Percentiles rank a stretch among this genome's conserved stretches.
Evolutionary conservation across 1,284 basidiomycete species (phyloP).

Genomic region (Trametes polyzona): DNA sequence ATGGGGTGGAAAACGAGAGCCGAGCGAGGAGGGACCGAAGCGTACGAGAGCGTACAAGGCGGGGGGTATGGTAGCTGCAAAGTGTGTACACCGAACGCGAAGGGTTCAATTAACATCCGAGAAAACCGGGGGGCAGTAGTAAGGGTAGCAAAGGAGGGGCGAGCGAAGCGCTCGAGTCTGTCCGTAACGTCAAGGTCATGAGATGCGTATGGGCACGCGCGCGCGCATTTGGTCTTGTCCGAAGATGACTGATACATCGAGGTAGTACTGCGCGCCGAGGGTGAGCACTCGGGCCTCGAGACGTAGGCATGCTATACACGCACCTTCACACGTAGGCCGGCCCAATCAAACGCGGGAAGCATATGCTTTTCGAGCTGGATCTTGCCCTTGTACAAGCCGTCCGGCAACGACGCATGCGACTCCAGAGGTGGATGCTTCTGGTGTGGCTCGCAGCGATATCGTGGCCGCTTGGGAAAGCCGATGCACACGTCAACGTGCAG

Average conservation of each 20-base stretch:
- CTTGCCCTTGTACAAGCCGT: conserved; percentile 65
- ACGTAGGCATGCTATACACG: conserved; percentile 19
- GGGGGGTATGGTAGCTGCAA: conserved; percentile 2
- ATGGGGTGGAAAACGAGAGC: conserved; percentile 16
- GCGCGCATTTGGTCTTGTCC: conserved; percentile 64
- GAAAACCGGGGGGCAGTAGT: background rate
- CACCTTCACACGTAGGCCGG: conserved; percentile 69
- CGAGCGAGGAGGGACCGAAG: conserved; percentile 16
- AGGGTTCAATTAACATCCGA: background rate
- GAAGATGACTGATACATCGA: conserved; percentile 67
- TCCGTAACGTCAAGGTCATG: conserved; percentile 38
- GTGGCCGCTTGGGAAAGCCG: conserved; percentile 71
- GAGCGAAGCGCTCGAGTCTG: background rate
- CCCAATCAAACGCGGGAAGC: conserved; percentile 68
- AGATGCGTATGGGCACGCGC: conserved; percentile 60
- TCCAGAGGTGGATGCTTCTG: conserved; percentile 51
- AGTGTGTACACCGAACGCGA: background rate
- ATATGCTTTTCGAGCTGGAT: conserved; percentile 57
- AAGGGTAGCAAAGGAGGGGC: background rate
- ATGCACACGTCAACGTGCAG: conserved; percentile 58
- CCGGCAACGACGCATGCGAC: conserved; percentile 53
- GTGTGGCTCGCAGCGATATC: conserved; percentile 41
- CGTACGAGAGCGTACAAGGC: conserved; percentile 17
- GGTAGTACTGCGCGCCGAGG: conserved; percentile 57
- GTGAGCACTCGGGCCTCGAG: background rate